Evolutionary conservation across 106 monocot genomes (phyloP).

Genomic region (Dioscorea alata): DNA sequence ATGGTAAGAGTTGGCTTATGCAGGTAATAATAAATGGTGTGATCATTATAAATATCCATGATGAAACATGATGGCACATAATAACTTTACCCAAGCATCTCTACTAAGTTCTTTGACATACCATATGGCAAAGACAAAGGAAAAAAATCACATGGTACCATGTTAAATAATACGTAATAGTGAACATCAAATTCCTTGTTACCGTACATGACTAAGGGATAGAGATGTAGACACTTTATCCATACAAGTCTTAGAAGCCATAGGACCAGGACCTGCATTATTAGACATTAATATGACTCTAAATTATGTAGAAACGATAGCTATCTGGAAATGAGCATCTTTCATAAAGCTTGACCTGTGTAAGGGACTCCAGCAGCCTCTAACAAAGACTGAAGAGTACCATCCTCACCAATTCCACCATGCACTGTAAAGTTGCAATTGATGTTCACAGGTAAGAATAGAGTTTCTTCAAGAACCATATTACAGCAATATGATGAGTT

Average conservation of each 20-base stretch:
- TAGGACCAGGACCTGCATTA: constrained; percentile 65
- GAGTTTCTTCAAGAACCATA: too few species aligned
- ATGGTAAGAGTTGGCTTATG: too few species aligned
- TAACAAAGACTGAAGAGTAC: constrained; percentile 78
- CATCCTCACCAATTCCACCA: constrained; percentile 98
- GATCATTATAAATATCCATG: too few species aligned
- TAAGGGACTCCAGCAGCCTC: constrained; percentile 75
- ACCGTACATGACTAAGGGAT: constrained; percentile 62
- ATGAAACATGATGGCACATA: too few species aligned
- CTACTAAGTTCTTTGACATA: too few species aligned
- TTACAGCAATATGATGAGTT: too few species aligned
- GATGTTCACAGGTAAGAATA: too few species aligned
- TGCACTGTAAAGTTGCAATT: constrained; percentile 40
- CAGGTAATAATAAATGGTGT: too few species aligned
- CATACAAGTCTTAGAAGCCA: constrained; percentile 80
- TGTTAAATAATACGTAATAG: too few species aligned
- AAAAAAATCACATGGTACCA: too few species aligned
- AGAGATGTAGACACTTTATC: constrained; percentile 85
- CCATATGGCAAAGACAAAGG: too few species aligned
- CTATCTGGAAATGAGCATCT: background rate
- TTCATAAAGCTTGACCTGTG: constrained; percentile 48
- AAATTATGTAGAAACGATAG: background rate
- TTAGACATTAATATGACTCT: constrained; percentile 2
- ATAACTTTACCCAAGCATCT: too few species aligned
- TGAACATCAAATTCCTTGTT: background rate